A percentile compares a stretch with the other conserved stretches of the same genome.
Conservation (phyloP, 306 rosid genomes). For the Trifolium repens region DNA sequence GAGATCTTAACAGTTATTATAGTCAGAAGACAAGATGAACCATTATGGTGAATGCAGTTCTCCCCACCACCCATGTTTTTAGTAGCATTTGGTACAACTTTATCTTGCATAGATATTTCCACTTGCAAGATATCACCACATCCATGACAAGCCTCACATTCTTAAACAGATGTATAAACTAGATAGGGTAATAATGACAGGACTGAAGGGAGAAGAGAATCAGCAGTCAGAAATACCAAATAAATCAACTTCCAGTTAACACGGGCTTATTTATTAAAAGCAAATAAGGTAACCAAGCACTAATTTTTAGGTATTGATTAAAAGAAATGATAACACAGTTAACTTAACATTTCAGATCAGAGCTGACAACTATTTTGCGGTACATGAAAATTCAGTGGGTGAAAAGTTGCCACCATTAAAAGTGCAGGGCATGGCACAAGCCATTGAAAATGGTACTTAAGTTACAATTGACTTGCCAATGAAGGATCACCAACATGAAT, state of each 20-base stretch:
- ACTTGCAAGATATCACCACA: slow-evolving; percentile 3
- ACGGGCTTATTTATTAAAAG: slow-evolving; percentile 19
- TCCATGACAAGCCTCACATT: slow-evolving; percentile 18
- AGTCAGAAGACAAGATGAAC: not conserved
- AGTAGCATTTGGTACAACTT: slow-evolving; percentile 6
- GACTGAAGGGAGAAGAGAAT: not conserved
- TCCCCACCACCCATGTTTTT: not conserved
- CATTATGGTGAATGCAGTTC: not conserved
- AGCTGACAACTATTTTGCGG: slow-evolving; percentile 14
- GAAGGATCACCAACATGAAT: slow-evolving; percentile 17
- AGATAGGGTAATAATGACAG: slow-evolving; percentile 1
- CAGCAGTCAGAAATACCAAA: slow-evolving; percentile 28
- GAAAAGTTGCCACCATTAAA: slow-evolving; percentile 8
- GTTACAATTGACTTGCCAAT: slow-evolving; percentile 6
- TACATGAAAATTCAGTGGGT: slow-evolving; percentile 20
- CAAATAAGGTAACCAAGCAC: not conserved
- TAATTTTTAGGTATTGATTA: slow-evolving; percentile 9
- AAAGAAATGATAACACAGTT: slow-evolving; percentile 4
- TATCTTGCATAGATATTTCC: slow-evolving; percentile 2
- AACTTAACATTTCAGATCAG: slow-evolving; percentile 18
- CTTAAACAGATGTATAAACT: not conserved
- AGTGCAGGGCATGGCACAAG: slow-evolving; percentile 26
- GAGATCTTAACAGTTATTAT: not conserved
- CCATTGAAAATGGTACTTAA: slow-evolving; percentile 3
- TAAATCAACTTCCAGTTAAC: slow-evolving; percentile 21